These are phyloP conservation scores for Acanthamoeba royreba DNA, from an alignment of 208 protist species.

Conservation along the genomic window DNA sequence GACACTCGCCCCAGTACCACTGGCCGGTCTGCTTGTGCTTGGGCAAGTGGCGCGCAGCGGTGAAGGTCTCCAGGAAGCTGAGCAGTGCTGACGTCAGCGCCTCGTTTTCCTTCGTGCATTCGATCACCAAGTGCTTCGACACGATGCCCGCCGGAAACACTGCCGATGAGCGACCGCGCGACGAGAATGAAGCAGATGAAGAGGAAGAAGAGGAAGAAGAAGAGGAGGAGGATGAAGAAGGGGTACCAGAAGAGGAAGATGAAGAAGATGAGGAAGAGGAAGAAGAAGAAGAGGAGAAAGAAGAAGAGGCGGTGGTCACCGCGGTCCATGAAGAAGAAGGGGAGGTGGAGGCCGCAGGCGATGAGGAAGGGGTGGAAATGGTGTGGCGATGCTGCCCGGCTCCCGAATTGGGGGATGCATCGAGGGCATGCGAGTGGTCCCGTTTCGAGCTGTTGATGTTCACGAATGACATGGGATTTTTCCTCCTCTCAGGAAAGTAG, in stretches of 20 bases:
- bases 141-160: neutral
- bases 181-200: neutral
- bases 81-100: neutral
- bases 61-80: constrained; percentile 33
- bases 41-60: neutral
- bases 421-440: too few species aligned
- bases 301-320: neutral
- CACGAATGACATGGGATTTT: too few species aligned
- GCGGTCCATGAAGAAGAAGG: neutral
- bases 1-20: constrained; percentile 32
- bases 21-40: neutral
- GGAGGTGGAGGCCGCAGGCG: too few species aligned
- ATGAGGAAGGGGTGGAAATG: too few species aligned
- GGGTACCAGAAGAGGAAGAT: neutral
- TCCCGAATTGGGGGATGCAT: too few species aligned
- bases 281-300: neutral
- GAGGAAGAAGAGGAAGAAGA: neutral
- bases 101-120: neutral
- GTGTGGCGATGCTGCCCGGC: too few species aligned
- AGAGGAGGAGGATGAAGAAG: neutral
- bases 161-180: neutral
- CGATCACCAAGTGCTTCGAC: neutral
- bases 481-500: too few species aligned
- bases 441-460: too few species aligned
- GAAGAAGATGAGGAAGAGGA: neutral